Base-by-base conservation (phyloP, 2,329 filamentous ascomycete genomes). In the Diaporthe velutina region DNA sequence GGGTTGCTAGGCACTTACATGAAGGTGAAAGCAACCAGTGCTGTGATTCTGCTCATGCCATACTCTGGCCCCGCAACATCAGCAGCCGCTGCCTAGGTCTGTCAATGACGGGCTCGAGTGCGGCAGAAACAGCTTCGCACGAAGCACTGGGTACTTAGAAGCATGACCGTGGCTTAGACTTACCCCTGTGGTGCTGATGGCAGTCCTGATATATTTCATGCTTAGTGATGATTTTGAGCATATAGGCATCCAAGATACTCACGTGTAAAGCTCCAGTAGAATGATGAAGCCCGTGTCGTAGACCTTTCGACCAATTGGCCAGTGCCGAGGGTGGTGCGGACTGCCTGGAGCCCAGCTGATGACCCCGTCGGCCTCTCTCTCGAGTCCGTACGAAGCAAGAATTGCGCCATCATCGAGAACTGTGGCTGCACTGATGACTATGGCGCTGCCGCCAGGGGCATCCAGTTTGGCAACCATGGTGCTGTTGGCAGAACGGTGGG, bases 11-110 rank as follows among this genome's bases (percentile, higher is more conserved):
- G 17, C 8, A 40, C 78, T 52, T 33, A 80, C 79, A 79, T 80
- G 40, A 79, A 78, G 3, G 77, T 78, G 57, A 81, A 81, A 33
- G 77, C 78, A 30, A 80, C 60, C n/a, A 81, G 67, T 13, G 77
- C 75, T 30, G 71, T 70, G 2, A 76, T 61, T 66, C 73, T 28
- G 42, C 70, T 73, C 67, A 79, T n/a, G n/a, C 76, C 48, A 67
- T 76, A 77, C 28, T 78, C 57, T 40, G 64, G 45, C 7, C 73
- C 72, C 48, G 77, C 77, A 25, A 75, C 58, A 58, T 78, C 73
- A 28, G 78, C 77, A 28, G 78, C 76, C 33, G 75, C 71, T 25
- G 75, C 74, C 75, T 78, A 58, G 12, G 9, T 15, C 28, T 6
- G 22, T 35, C 45, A 67, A 52, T 67, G 2, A 25, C 2, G 8